Base-by-base conservation (phyloP, 2,329 filamentous ascomycete species). In the Furcasterigmium furcatum region DNA sequence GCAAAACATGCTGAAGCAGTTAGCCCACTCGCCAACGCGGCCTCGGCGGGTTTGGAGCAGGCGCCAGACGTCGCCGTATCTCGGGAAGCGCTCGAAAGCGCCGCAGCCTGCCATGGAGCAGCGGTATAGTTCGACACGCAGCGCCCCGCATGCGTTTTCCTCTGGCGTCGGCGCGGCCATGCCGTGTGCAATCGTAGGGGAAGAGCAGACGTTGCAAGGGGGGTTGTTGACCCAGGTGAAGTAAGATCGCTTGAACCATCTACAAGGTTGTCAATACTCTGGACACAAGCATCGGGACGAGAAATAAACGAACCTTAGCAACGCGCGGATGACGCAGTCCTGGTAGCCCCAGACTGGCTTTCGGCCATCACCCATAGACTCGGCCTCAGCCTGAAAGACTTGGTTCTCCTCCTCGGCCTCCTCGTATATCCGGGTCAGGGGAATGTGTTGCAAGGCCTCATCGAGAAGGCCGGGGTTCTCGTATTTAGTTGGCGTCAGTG, bases 1-100 rank as follows among this genome's bases (percentile, higher is more conserved):
- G 73, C 92, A 97, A 43, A 99, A 79, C 94, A 97, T 97, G 70
- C 87, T 92, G 71, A 99, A 99, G 76, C 91, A 96, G 70, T 96
- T 97, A 54, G 90, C 91, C 91, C 94, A 97, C 71, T 99, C 94
- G 50, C 94, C 94, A 50, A 87, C 87, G 55, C 94, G 85, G 29
- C 94, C 94, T 55, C 87, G 80, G 55, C 88, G 78, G 22, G 90
- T 95, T 65, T 96, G 87, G 36, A 99, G 72, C 49, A 97, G 70
- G 42, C 91, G 85, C 84, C 95, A 97, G 21, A 96, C 92, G 62
- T 99, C 92, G 48, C 89, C 92, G 65, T 96, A 97, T 49, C 94
- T 82, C 32, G 94, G 91, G 56, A 96, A 99, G 52, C 92, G 83
- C 65, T 96, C 92, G 60, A 85, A 90, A 22, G 83, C 79, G 40